phyloP scores from a whole-genome alignment of 495 filamentous ascomycete species.

The Penicillium macrosclerotiorum region DNA sequence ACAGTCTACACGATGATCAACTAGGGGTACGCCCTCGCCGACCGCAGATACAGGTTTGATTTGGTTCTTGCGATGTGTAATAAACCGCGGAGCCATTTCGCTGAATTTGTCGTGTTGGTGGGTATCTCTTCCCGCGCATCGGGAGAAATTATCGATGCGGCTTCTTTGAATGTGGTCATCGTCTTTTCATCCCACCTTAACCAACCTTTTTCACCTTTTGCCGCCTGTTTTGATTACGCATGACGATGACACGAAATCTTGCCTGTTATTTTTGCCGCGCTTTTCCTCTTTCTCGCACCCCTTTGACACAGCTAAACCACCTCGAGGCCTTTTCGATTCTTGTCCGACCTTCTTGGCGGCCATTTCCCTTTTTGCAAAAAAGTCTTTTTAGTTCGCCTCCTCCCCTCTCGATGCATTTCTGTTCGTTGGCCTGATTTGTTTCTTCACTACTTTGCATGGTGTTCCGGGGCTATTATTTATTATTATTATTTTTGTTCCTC shows the following conservation, averaged over 20 bases:
- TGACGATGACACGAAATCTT: conserved; percentile 25
- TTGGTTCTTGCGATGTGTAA: conserved; percentile 39
- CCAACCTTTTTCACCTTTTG: neutral
- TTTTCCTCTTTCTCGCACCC: neutral
- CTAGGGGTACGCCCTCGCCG: conserved; percentile 4
- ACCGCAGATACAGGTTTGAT: conserved; percentile 3
- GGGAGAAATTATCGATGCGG: conserved; percentile 20
- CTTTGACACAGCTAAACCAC: neutral
- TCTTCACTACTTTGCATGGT: conserved; percentile 24
- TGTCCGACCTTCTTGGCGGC: conserved; percentile 17
- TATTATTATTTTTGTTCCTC: conserved; percentile 3
- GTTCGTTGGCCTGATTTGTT: conserved; percentile 17
- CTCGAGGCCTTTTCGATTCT: conserved; percentile 32
- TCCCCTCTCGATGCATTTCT: conserved; percentile 24
- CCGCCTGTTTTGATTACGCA: conserved; percentile 17
- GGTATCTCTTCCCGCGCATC: conserved; percentile 2
- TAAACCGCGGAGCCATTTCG: conserved; percentile 39
- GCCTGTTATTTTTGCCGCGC: no score
- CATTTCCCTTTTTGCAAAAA: conserved; percentile 18
- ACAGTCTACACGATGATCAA: conserved; percentile 1
- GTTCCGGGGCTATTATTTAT: conserved; percentile 16
- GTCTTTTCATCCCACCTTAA: neutral
- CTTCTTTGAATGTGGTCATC: conserved; percentile 9
- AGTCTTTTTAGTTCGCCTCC: conserved; percentile 26
- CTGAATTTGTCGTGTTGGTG: conserved; percentile 6